Percentiles rank a stretch among this genome's conserved stretches.
These are phyloP conservation scores for Halenospora varia DNA, from an alignment of 495 filamentous ascomycete species.

Conservation along the genomic window DNA sequence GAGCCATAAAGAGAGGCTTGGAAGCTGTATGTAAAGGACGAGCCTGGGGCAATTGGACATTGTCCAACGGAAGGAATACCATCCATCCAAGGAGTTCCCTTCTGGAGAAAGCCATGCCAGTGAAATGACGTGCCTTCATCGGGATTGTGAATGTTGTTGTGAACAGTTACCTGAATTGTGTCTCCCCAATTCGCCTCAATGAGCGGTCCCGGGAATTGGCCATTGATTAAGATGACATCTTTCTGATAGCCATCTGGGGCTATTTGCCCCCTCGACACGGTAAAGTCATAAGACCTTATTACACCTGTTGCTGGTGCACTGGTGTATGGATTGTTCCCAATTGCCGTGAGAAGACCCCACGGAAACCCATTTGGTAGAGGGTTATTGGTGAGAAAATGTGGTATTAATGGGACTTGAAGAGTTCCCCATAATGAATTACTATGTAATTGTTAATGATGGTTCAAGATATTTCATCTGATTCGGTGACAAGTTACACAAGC, in stretches of 20 bases:
- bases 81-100: conserved; percentile 26
- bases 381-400: not conserved
- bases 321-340: conserved; percentile 40
- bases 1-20: conserved; percentile 51
- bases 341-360: conserved; percentile 43
- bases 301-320: conserved; percentile 40
- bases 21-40: conserved; percentile 46
- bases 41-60: conserved; percentile 42
- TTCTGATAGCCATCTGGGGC: conserved; percentile 47
- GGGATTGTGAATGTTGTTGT: conserved; percentile 46
- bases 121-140: conserved; percentile 34
- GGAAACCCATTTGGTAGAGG: conserved; percentile 38
- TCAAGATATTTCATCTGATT: not conserved
- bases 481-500: not conserved
- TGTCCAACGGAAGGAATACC: conserved; percentile 41
- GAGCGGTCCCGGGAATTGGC: conserved; percentile 39
- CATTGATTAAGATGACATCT: conserved; percentile 42
- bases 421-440: not conserved
- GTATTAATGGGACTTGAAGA: not conserved
- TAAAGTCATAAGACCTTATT: conserved; percentile 39
- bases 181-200: conserved; percentile 33
- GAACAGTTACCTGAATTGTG: conserved; percentile 45
- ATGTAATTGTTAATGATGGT: not conserved
- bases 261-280: conserved; percentile 34
- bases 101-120: conserved; percentile 47